Percentiles rank a stretch among this genome's conserved stretches.
Evolutionary conservation across 768 basidiomycete species (phyloP).

Genomic region (Hortiboletus campestris): DNA sequence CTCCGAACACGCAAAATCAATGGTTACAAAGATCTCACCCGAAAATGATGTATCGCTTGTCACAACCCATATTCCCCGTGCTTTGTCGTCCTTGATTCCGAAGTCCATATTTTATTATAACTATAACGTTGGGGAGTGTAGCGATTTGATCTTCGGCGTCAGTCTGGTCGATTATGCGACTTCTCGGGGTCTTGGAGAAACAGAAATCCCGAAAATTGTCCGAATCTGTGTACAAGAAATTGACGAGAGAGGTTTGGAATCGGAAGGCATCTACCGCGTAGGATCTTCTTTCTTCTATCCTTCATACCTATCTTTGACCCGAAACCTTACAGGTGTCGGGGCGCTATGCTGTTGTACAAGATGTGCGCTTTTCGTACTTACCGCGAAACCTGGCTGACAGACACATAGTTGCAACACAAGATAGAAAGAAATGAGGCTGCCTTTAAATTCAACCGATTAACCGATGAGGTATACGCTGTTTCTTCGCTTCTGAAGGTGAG

Average conservation of each 20-base stretch:
- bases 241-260: slow-evolving; percentile 72
- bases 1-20: slow-evolving; percentile 57
- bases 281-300: slow-evolving; percentile 18
- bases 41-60: slow-evolving; percentile 65
- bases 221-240: slow-evolving; percentile 80
- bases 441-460: slow-evolving; percentile 68
- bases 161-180: slow-evolving; percentile 87
- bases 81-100: slow-evolving; percentile 63
- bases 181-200: slow-evolving; percentile 67
- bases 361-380: slow-evolving; percentile 44
- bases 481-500: slow-evolving; percentile 80
- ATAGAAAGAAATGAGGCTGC: slow-evolving; percentile 79
- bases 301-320: not conserved
- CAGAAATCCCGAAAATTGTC: slow-evolving; percentile 76
- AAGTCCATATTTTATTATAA: slow-evolving; percentile 75
- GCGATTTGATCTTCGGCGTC: slow-evolving; percentile 87
- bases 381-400: slow-evolving; percentile 1
- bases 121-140: slow-evolving; percentile 79
- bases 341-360: slow-evolving; percentile 79
- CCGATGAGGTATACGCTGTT: slow-evolving; percentile 81
- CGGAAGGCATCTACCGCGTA: slow-evolving; percentile 81
- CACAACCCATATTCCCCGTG: slow-evolving; percentile 54
- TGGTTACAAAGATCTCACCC: slow-evolving; percentile 66
- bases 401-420: slow-evolving; percentile 70
- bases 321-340: slow-evolving; percentile 62